Evolutionary conservation across 768 basidiomycete species (phyloP).

Genomic region (Gloeophyllum trabeum): DNA sequence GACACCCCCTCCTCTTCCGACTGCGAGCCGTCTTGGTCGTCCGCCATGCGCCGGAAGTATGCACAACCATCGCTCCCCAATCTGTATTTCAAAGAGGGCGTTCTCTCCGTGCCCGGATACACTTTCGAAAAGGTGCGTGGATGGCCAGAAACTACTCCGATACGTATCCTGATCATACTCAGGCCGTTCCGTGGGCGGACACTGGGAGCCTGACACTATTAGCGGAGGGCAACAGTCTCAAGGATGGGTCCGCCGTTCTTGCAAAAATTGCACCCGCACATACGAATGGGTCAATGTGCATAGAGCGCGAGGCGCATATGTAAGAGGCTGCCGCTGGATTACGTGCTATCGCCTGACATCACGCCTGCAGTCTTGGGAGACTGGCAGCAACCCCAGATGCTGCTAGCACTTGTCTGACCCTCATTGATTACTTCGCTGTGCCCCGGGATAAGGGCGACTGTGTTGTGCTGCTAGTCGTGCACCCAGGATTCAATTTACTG

Average conservation of each 20-base stretch:
- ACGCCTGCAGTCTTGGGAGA: conserved; percentile 39
- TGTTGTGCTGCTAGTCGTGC: conserved; percentile 58
- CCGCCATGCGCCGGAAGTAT: conserved; percentile 48
- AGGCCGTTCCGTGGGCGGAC: conserved; percentile 62
- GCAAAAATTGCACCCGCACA: conserved; percentile 68
- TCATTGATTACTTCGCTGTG: conserved; percentile 59
- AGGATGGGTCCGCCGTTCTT: conserved; percentile 56
- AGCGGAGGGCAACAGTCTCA: conserved; percentile 58
- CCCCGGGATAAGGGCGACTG: conserved; percentile 56
- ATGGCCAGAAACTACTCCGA: background rate
- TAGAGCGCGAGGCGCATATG: conserved; percentile 69
- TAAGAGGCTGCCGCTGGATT: conserved; percentile 24
- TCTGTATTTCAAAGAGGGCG: conserved; percentile 38
- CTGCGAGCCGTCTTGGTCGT: too few species aligned
- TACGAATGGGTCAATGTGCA: conserved; percentile 60
- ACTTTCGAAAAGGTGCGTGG: conserved; percentile 52
- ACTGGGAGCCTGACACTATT: conserved; percentile 62
- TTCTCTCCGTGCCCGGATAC: conserved; percentile 61
- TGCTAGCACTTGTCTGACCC: conserved; percentile 38
- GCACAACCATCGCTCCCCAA: conserved; percentile 47
- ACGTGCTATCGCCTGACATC: too few species aligned
- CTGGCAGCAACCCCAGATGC: conserved; percentile 39
- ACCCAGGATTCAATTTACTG: conserved; percentile 59
- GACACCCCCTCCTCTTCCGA: too few species aligned
- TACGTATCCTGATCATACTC: background rate